A percentile compares a stretch with the other conserved stretches of the same genome.
These are phyloP conservation scores for Fusarium camptoceras DNA, from an alignment of 2,329 filamentous ascomycete genomes.

Conservation along the genomic window DNA sequence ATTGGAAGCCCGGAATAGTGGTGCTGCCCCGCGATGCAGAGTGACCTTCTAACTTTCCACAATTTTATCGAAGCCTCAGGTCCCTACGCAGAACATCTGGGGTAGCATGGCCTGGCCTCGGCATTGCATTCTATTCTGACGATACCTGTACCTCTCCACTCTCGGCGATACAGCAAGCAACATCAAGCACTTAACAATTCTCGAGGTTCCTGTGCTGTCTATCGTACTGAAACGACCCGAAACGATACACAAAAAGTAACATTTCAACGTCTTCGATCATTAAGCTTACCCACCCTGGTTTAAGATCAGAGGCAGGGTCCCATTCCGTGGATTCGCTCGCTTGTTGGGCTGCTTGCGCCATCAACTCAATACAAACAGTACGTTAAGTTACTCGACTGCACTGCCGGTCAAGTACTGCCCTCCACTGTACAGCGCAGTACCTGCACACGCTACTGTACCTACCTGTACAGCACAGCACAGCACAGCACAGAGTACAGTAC, in stretches of 20 bases:
- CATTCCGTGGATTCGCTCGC: constrained; percentile 27
- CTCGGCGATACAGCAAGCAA: constrained; percentile 32
- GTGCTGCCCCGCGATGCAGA: constrained; percentile 35
- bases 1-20: constrained; percentile 26
- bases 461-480: neutral
- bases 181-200: constrained; percentile 1
- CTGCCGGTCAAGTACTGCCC: neutral
- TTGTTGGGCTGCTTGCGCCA: constrained; percentile 43
- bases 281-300: constrained; percentile 40
- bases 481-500: constrained; percentile 7
- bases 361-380: constrained; percentile 27
- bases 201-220: constrained; percentile 6
- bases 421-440: constrained; percentile 4
- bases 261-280: constrained; percentile 25
- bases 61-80: constrained; percentile 8
- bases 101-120: constrained; percentile 42
- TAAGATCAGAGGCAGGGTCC: constrained; percentile 39
- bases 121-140: constrained; percentile 20
- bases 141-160: constrained; percentile 31
- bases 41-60: constrained; percentile 17
- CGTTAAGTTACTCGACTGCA: neutral
- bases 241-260: constrained; percentile 18
- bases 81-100: constrained; percentile 44
- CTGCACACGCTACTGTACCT: neutral
- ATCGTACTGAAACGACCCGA: neutral